Evolutionary conservation across 2,329 filamentous ascomycete genomes (phyloP).

Genomic region (Trichophyton mentagrophytes): DNA sequence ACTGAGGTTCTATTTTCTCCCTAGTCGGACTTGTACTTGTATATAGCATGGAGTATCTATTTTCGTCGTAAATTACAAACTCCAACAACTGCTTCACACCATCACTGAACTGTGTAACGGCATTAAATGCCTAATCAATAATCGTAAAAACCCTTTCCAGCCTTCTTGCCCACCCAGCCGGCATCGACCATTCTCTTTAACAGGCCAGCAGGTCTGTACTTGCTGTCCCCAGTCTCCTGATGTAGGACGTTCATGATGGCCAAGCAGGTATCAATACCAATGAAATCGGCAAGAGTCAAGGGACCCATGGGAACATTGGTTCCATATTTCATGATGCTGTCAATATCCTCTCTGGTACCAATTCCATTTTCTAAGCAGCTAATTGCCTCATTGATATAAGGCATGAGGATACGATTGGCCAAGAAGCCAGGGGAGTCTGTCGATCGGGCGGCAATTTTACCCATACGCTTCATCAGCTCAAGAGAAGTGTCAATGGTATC

Average conservation of each 20-base stretch:
- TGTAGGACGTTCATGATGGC: constrained; percentile 95
- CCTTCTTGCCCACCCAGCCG: constrained; percentile 96
- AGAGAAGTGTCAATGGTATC: constrained; percentile 71
- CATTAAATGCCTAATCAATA: constrained; percentile 7
- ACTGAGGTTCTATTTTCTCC: neutral
- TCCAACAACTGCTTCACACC: neutral
- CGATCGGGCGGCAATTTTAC: constrained; percentile 77
- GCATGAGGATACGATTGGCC: constrained; percentile 95
- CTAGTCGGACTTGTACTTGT: neutral
- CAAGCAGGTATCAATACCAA: constrained; percentile 89
- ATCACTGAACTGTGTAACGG: neutral
- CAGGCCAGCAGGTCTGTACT: constrained; percentile 82
- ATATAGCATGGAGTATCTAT: neutral
- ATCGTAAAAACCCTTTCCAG: constrained; percentile 82
- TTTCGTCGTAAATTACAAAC: neutral
- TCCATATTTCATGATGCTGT: constrained; percentile 98
- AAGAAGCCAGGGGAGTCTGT: constrained; percentile 88
- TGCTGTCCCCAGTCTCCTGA: constrained; percentile 82
- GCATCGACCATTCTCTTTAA: constrained; percentile 94
- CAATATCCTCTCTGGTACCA: constrained; percentile 79
- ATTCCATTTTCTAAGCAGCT: constrained; percentile 92
- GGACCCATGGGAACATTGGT: constrained; percentile 98
- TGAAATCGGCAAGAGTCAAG: constrained; percentile 86
- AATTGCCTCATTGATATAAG: constrained; percentile 96
- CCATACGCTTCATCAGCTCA: constrained; percentile 79